Evolutionary conservation across 169 alveolate genomes (phyloP).

Genomic region (Cryptosporidium viatorum): DNA sequence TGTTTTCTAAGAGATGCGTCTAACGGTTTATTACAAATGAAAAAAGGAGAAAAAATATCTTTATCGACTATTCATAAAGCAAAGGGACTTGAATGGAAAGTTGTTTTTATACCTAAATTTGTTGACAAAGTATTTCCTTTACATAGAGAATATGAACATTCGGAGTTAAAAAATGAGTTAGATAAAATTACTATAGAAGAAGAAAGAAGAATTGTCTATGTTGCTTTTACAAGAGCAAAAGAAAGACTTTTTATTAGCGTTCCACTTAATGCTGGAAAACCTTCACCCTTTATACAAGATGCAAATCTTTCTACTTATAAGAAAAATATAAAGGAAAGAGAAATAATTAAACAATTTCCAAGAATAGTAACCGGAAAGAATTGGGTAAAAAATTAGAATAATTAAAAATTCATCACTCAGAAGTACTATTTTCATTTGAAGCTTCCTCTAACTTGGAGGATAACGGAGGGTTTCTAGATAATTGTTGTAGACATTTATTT

Average conservation of each 20-base stretch:
- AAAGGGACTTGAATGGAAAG: conserved; percentile 87
- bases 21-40: conserved; percentile 75
- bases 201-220: conserved; percentile 88
- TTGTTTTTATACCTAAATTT: conserved; percentile 82
- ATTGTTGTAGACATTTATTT: conserved; percentile 53
- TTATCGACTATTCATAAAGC: conserved; percentile 85
- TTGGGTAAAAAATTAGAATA: not conserved
- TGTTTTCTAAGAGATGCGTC: conserved; percentile 77
- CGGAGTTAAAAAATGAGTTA: conserved; percentile 14
- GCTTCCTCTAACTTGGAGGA: conserved; percentile 14
- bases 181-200: conserved; percentile 77
- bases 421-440: not conserved
- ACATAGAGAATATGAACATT: conserved; percentile 9
- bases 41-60: conserved; percentile 79
- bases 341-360: conserved; percentile 41
- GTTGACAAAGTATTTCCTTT: conserved; percentile 82
- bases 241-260: conserved; percentile 64
- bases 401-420: not conserved
- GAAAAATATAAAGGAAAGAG: not conserved
- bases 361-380: conserved; percentile 21
- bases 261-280: conserved; percentile 53
- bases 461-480: conserved; percentile 66
- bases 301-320: conserved; percentile 30
- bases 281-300: conserved; percentile 53
- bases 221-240: conserved; percentile 86